Conservation (phyloP, 2,329 filamentous ascomycete genomes). For the Beauveria medogensis region DNA sequence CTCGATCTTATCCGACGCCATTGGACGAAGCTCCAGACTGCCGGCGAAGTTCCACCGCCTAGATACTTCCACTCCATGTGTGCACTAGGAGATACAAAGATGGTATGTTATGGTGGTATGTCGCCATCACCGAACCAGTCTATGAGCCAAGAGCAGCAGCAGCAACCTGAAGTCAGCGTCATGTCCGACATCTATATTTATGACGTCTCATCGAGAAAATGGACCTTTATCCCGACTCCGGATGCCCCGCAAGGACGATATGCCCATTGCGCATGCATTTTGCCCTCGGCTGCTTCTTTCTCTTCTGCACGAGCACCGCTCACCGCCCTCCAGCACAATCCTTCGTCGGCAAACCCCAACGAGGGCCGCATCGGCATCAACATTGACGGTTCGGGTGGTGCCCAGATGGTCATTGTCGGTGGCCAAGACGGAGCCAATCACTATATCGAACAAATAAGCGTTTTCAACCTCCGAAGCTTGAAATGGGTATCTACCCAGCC, state of each 20-base stretch:
- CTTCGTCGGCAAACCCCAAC: constrained; percentile 71
- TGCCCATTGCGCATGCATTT: constrained; percentile 87
- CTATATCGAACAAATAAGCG: constrained; percentile 97
- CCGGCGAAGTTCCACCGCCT: constrained; percentile 79
- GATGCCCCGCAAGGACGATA: constrained; percentile 90
- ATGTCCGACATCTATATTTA: constrained; percentile 98
- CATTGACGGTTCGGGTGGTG: constrained; percentile 83
- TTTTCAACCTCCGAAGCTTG: constrained; percentile 90
- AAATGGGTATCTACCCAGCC: constrained; percentile 91
- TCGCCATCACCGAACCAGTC: constrained; percentile 60
- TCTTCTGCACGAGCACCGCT: constrained; percentile 75
- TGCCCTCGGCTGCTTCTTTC: constrained; percentile 82
- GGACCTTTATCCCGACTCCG: constrained; percentile 74
- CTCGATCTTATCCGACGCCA: constrained; percentile 84
- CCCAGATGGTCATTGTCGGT: constrained; percentile 95
- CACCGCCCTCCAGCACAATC: constrained; percentile 85
- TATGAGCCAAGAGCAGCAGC: constrained; percentile 38
- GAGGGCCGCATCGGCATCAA: constrained; percentile 81
- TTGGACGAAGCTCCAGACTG: constrained; percentile 83
- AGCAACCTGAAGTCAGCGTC: constrained; percentile 80
- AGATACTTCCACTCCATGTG: constrained; percentile 98
- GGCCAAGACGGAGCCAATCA: constrained; percentile 97
- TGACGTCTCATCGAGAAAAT: constrained; percentile 72
- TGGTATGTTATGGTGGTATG: constrained; percentile 98
- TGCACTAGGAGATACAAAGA: constrained; percentile 83